These are phyloP conservation scores for Chaetomium globosum DNA, from an alignment of 2,329 filamentous ascomycete genomes.

Conservation along the genomic window DNA sequence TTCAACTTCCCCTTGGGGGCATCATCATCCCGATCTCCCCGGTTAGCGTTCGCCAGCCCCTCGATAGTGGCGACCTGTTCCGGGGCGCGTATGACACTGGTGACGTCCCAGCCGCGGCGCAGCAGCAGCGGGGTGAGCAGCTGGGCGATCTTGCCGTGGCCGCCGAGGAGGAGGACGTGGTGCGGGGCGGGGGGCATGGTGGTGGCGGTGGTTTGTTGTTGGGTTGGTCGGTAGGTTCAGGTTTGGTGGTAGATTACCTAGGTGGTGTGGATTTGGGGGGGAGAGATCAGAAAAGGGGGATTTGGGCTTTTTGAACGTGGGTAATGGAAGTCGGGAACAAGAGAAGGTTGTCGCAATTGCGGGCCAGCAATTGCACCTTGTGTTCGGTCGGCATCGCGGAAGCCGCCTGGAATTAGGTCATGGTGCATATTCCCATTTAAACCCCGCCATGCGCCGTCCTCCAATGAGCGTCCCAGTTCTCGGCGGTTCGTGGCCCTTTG, in stretches of 20 bases:
- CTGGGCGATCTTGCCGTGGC: constrained; percentile 78
- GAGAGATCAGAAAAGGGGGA: not conserved
- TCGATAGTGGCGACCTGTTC: constrained; percentile 67
- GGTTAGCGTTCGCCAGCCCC: constrained; percentile 52
- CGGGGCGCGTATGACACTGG: constrained; percentile 73
- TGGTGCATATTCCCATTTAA: not conserved
- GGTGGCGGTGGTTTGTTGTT: not conserved
- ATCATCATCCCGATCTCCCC: not conserved
- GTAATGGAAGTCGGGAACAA: not conserved
- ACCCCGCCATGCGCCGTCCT: not conserved
- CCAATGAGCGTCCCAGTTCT: not conserved
- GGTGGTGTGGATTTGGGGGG: not conserved
- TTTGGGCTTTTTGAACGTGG: not conserved
- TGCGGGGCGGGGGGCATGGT: constrained; percentile 34
- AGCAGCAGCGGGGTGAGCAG: constrained; percentile 76
- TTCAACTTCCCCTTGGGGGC: constrained; percentile 64
- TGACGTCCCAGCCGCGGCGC: constrained; percentile 73
- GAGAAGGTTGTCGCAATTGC: not conserved
- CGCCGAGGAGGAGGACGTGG: constrained; percentile 73
- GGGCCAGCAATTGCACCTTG: not conserved
- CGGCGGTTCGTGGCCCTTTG: not conserved
- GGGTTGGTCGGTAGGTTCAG: too few species aligned
- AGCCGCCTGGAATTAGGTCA: not conserved
- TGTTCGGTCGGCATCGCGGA: not conserved
- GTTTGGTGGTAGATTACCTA: too few species aligned